Percentiles rank a stretch among this genome's conserved stretches.
phyloP scores from a whole-genome alignment of 177 flowering plant species.

The Telopea speciosissima region DNA sequence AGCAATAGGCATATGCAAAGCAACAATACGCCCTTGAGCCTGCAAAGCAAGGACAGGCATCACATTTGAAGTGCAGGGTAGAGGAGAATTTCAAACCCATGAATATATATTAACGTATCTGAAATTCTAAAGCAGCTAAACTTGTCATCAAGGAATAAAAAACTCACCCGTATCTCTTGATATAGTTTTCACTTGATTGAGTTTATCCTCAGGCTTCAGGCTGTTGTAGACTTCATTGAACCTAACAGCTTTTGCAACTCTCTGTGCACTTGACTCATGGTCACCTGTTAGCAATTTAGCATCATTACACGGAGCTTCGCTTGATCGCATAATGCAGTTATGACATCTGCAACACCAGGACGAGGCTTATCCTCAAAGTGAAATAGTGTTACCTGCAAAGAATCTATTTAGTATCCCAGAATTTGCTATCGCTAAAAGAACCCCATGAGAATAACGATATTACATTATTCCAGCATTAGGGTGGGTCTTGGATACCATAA shows the following conservation, averaged over 20 bases:
- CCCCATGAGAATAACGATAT: not conserved
- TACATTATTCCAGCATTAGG: no score
- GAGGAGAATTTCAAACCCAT: no score
- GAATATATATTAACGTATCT: no score
- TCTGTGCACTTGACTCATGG: slow-evolving; percentile 82
- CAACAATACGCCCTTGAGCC: no score
- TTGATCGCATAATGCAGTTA: slow-evolving; percentile 46
- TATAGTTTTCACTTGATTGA: slow-evolving; percentile 70
- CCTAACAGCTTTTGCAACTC: slow-evolving; percentile 89
- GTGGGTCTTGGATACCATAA: not conserved
- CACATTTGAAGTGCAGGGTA: no score
- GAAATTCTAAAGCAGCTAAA: not conserved
- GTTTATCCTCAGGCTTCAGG: slow-evolving; percentile 97
- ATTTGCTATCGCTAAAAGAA: slow-evolving; percentile 6
- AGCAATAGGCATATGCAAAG: no score
- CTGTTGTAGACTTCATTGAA: slow-evolving; percentile 69
- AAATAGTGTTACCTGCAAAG: slow-evolving; percentile 71
- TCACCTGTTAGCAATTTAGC: slow-evolving; percentile 99
- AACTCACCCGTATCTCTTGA: slow-evolving; percentile 68
- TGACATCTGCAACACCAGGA: slow-evolving; percentile 61
- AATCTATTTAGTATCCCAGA: not conserved
- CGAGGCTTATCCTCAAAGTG: slow-evolving; percentile 96
- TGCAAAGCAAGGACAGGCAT: no score
- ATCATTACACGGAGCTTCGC: slow-evolving; percentile 76
- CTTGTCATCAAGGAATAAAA: slow-evolving; percentile 1